Conservation (phyloP, 306 rosid species). For the Dalbergia oliveri region DNA sequence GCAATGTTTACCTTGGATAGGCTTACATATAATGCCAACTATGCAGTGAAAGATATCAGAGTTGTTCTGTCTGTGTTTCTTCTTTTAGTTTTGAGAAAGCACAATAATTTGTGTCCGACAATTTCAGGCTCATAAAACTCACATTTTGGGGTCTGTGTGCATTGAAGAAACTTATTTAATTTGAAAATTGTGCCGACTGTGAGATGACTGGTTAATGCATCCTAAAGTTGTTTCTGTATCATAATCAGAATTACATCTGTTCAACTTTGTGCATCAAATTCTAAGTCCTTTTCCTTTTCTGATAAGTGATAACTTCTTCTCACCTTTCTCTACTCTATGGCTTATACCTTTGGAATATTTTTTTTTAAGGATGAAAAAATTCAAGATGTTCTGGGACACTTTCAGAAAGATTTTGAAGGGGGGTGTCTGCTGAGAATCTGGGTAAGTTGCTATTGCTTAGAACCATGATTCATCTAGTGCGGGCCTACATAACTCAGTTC, state of each 20-base stretch:
- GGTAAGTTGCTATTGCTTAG: slow-evolving; percentile 59
- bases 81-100: neutral
- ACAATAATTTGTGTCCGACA: neutral
- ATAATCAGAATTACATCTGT: neutral
- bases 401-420: slow-evolving; percentile 76
- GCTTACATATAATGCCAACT: neutral
- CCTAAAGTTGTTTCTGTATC: slow-evolving; percentile 13
- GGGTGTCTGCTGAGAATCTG: slow-evolving; percentile 62
- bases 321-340: neutral
- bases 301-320: slow-evolving; percentile 2
- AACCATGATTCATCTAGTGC: slow-evolving; percentile 6
- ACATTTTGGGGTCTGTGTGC: slow-evolving; percentile 21
- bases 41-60: neutral
- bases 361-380: slow-evolving; percentile 59
- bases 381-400: slow-evolving; percentile 71
- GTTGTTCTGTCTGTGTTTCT: neutral
- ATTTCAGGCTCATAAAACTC: slow-evolving; percentile 11
- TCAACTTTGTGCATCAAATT: neutral
- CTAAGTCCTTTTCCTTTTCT: neutral
- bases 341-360: slow-evolving; percentile 16
- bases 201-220: slow-evolving; percentile 30
- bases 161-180: slow-evolving; percentile 35
- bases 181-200: slow-evolving; percentile 47
- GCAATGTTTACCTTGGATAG: slow-evolving; percentile 1
- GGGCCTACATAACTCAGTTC: slow-evolving; percentile 23